phyloP scores from a whole-genome alignment of 2,329 filamentous ascomycete genomes.

The Sphaerulina vaccinii region DNA sequence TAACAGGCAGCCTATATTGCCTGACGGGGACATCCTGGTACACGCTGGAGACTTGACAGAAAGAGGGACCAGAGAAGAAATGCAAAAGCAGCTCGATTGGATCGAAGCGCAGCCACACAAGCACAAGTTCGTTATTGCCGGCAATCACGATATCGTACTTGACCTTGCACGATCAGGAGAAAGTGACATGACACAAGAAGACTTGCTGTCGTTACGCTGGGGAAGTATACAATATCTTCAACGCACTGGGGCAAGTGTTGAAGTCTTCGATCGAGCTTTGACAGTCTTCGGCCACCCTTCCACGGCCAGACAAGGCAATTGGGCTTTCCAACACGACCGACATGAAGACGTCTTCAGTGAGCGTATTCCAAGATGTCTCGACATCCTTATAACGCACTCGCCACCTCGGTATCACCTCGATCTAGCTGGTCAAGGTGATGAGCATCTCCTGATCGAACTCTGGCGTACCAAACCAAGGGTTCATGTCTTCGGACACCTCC shows the following conservation, averaged over 20 bases:
- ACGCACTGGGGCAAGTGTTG: conserved; percentile 34
- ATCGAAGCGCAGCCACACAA: conserved; percentile 21
- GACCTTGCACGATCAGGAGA: conserved; percentile 5
- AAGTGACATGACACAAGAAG: conserved; percentile 17
- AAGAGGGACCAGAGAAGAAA: conserved; percentile 20
- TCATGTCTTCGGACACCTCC: conserved; percentile 44
- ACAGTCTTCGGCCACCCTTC: conserved; percentile 74
- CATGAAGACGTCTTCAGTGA: conserved; percentile 30
- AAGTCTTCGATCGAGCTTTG: conserved; percentile 59
- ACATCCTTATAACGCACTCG: conserved; percentile 44
- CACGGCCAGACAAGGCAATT: conserved; percentile 61
- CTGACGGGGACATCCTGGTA: conserved; percentile 28
- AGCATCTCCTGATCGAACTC: conserved; percentile 27
- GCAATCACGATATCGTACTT: conserved; percentile 29
- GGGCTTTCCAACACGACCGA: conserved; percentile 46
- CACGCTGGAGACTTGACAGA: conserved; percentile 29
- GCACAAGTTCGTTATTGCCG: conserved; percentile 30
- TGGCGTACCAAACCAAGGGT: conserved; percentile 37
- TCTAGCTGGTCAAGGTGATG: conserved; percentile 34
- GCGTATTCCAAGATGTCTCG: conserved; percentile 27
- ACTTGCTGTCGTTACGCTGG: conserved; percentile 34
- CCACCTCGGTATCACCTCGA: conserved; percentile 43
- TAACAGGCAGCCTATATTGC: conserved; percentile 19
- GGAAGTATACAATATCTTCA: conserved; percentile 40
- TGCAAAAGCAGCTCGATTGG: conserved; percentile 27